Percentiles rank a stretch among this genome's conserved stretches.
Conservation (phyloP, 208 protist species). For the Leishmania amazonensis region DNA sequence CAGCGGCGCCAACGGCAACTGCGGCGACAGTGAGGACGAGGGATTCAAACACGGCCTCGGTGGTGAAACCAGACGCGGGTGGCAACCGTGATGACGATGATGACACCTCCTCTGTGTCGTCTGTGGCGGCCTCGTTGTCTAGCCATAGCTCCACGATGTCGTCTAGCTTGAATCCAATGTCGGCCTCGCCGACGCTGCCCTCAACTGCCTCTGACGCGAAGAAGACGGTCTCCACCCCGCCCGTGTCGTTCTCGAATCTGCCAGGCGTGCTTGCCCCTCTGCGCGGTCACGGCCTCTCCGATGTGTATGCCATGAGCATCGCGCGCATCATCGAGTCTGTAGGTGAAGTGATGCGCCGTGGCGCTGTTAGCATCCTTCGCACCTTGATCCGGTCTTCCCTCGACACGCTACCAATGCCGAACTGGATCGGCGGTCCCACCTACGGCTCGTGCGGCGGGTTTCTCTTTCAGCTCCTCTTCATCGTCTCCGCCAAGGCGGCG, state of each 20-base stretch:
- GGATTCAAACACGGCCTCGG: not conserved
- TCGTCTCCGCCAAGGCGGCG: constrained; percentile 46
- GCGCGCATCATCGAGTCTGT: constrained; percentile 25
- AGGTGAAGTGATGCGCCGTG: constrained; percentile 40
- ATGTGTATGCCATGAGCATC: constrained; percentile 19
- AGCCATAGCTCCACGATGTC: constrained; percentile 1
- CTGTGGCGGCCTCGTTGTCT: not conserved
- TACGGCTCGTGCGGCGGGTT: constrained; percentile 83
- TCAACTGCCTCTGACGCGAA: not conserved
- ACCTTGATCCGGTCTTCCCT: constrained; percentile 63
- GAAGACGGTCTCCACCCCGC: constrained; percentile 3
- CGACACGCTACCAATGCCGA: constrained; percentile 42
- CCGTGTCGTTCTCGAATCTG: constrained; percentile 15
- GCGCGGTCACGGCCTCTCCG: constrained; percentile 11
- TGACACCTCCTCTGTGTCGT: constrained; percentile 20
- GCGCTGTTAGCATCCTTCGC: constrained; percentile 53
- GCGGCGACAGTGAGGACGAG: not conserved
- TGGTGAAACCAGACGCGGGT: not conserved
- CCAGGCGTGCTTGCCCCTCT: not conserved
- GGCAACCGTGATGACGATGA: constrained; percentile 10
- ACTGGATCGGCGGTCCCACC: constrained; percentile 54
- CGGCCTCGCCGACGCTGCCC: not conserved
- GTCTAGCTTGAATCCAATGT: not conserved
- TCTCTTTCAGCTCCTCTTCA: constrained; percentile 82
- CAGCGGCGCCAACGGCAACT: not conserved